Base-by-base conservation (phyloP, 441 rosid genomes). In the Euphorbia schlechtendalii region DNA sequence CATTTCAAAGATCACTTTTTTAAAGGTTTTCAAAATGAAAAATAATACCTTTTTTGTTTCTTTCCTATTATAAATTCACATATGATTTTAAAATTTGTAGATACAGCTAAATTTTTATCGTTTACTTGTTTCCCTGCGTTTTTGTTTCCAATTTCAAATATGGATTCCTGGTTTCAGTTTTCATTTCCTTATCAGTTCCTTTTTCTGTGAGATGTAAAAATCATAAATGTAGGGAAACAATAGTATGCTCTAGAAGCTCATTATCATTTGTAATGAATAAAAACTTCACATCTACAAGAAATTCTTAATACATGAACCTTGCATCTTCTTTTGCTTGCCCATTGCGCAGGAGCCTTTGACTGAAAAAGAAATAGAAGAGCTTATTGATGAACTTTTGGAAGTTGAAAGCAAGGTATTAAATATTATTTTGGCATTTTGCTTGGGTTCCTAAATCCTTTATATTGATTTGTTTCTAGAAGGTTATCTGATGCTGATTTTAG, bases 321-420 rank as follows among this genome's bases (percentile, higher is more conserved):
- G 21, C 9, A 7, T 0, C 15, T 21, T 41, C 30, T 28, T 54
- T 63, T 56, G 30, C 46, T 27, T 8, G 61, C 71, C 51, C 53
- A 27, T 65, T 57, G 17, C 75, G 72, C 77, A 92, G 97, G 91
- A 83, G 74, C 86, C 96, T 74, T 72, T 92, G 77, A 90, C 89
- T 5, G 98, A 95, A 59, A 83, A 88, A 70, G 98, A 95, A 78
- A 74, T 84, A 73, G 92, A 95, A 67, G 98, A 88, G 74, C 77
- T 95, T 51, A 71, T 95, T 69, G 82, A 85, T 32, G 99, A 95
- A 67, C 83, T 83, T 71, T 46, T 84, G 78, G 96, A 79, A 73
- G 89, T 83, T 66, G 98, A 95, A 96, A 90, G 97, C 79, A 84
- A 90, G 97, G 99, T 95, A 89, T 76, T 46, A 27, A 56, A 54